phyloP scores from a whole-genome alignment of 2,329 filamentous ascomycete species.

The Monosporascus sp. region DNA sequence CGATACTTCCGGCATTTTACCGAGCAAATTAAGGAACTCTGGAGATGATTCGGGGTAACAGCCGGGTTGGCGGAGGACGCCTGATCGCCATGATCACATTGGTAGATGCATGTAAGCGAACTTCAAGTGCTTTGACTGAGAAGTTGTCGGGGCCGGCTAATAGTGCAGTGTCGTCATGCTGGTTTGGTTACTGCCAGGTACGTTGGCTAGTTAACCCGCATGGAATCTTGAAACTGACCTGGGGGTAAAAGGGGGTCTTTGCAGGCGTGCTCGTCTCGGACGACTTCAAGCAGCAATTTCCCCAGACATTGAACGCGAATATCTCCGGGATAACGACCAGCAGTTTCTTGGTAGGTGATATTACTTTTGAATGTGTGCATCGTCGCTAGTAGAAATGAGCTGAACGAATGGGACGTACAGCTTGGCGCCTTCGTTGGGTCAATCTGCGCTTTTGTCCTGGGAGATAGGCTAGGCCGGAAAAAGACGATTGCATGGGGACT shows the following conservation, averaged over 20 bases:
- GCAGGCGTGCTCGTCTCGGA: conserved; percentile 36
- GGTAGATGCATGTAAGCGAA: conserved; percentile 26
- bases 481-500: conserved; percentile 59
- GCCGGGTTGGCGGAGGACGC: conserved; percentile 5
- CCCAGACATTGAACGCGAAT: conserved; percentile 31
- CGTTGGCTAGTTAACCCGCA: conserved; percentile 14
- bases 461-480: conserved; percentile 64
- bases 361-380: neutral
- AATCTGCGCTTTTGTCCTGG: conserved; percentile 55
- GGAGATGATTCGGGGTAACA: neutral
- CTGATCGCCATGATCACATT: conserved; percentile 25
- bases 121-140: conserved; percentile 14
- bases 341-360: conserved; percentile 35
- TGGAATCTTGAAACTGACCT: neutral
- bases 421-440: conserved; percentile 66
- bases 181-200: conserved; percentile 28
- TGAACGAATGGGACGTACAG: conserved; percentile 4
- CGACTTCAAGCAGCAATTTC: conserved; percentile 34
- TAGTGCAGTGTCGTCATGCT: conserved; percentile 22
- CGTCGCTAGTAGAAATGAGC: neutral
- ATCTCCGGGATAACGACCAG: conserved; percentile 40
- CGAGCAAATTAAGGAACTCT: neutral
- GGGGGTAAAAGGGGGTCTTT: conserved; percentile 32
- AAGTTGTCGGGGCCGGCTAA: neutral
- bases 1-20: too few species aligned